Base-by-base conservation (phyloP, 352 stramenopile species). In the Phytopythium litorale region DNA sequence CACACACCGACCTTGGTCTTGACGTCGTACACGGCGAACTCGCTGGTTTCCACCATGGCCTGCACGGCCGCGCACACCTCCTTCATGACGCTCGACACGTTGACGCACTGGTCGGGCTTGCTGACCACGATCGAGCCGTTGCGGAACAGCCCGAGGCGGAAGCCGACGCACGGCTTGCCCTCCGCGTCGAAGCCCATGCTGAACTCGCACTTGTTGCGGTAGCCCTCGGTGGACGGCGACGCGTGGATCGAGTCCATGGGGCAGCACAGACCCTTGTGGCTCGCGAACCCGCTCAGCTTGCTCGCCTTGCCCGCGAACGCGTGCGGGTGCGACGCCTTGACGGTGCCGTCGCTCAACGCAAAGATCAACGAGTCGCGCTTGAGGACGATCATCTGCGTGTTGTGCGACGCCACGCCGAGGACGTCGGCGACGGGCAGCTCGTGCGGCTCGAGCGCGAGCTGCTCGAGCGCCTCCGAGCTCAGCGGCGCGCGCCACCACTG, bases 201-300 rank as follows among this genome's bases (percentile, higher is more conserved):
- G 72, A 99, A 98, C 67, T 99, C 96, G 69, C 91, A 98, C 78
- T 99, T 99, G 85, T 99, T 99, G 37, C 97, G 81, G 73, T 98
- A 98, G 28, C 91, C 89, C 68, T 93, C 79, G 1, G 84, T 84
- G 48, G 78, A 65, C 3, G 93, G 94, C 30, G 90, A 98, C 16
- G 83, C 70, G 18, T 91, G 66, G 52, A 98, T 96, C 42, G 85
- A 81, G 43, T 98, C 80, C 67, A 98, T 88, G 0, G 82, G 72
- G 50, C 88, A 97, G 67, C 84, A 92, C 21, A 95, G 62, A 0
- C 84, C 84, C 56, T 92, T 93, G 77, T 95, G 84, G 56, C 83
- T 92, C 1, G 85, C 80, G 55, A 94, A 90, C 0, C 79, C 83
- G 1, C 70, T 76, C 64, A 94, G 73, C 18, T 21, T 60, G 3